phyloP scores from a whole-genome alignment of 768 basidiomycete species.

The Xerocomus potaroensis region DNA sequence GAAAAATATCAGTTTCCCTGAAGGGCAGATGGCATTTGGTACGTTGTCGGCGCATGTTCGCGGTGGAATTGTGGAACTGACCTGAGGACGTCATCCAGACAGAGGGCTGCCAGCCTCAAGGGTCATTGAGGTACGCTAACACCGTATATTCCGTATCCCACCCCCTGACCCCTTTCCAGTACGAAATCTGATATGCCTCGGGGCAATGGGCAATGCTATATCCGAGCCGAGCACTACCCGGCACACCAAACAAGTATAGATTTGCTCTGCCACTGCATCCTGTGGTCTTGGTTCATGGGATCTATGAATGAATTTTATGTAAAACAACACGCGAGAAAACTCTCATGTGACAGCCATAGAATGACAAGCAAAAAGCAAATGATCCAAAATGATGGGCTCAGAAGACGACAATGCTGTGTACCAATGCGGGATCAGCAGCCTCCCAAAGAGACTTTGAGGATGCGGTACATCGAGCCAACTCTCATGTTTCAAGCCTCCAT shows the following conservation, averaged over 20 bases:
- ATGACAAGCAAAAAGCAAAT: no score
- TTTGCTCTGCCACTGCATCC: no score
- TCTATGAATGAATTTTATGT: neutral
- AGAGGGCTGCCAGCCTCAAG: slow-evolving; percentile 16
- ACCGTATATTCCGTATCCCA: neutral
- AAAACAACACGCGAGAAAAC: neutral
- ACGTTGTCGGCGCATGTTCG: neutral
- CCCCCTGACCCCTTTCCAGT: slow-evolving; percentile 4
- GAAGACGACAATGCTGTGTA: no score
- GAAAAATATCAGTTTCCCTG: slow-evolving; percentile 29
- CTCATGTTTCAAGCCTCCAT: no score
- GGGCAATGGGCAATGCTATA: no score
- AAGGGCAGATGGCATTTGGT: slow-evolving; percentile 9
- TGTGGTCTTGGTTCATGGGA: neutral
- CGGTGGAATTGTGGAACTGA: neutral
- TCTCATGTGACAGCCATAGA: no score
- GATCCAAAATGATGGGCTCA: no score
- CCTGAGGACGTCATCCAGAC: slow-evolving; percentile 2
- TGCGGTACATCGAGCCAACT: no score
- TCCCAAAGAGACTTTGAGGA: no score
- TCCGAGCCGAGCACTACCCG: neutral
- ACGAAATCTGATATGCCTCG: slow-evolving; percentile 23
- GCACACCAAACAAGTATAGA: neutral
- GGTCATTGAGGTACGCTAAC: slow-evolving; percentile 16
- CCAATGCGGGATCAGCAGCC: no score